Evolutionary conservation across 805 yeast species (phyloP), one percentile per base, ranked within the genome.

Genomic region (Spathaspora boniae): DNA sequence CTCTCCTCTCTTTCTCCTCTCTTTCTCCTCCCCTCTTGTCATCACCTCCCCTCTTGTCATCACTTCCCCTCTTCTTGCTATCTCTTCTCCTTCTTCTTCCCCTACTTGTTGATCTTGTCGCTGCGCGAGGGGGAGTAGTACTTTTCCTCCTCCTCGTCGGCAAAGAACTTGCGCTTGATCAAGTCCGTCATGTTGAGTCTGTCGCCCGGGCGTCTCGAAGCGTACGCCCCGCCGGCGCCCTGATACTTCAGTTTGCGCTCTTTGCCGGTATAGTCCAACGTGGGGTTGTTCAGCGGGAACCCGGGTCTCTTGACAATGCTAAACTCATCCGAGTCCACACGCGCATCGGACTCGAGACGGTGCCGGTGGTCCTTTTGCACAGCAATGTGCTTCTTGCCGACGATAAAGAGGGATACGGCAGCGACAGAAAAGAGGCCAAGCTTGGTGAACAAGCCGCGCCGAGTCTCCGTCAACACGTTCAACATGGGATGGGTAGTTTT

Each of bases 221-320:
- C 54, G 37, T 79, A 80, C 31, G 85, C 73, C 36, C 63, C 62
- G 1, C 86, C 86, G 1, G 82, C 68, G 4, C 88, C 91, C 46
- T 80, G 85, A 50, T 71, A 84, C 47, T 73, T 78, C 35, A 82
- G 75, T 43, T 78, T 77, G 42, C 88, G 61, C 29, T 58, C 48
- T 16, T 58, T 61, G 16, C 48, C 50, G 5, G 55, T 52, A 11
- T 60, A 53, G 29, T 54, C 59, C 8, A 58, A 51, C 9, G 48
- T 47, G 5, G 65, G 62, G 34, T 58, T 53, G 36, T 54, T 47
- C 12, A 40, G 35, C 4, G 82, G 82, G 35, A 76, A 70, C 1
- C 85, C 85, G 1, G 83, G 84, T 43, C 70, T 69, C 30, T 56
- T 56, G 2, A 74, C 38, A 18, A 42, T 34, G n/a, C 47, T 49